Percentiles rank a stretch among this genome's conserved stretches.
Evolutionary conservation across 1,284 basidiomycete species (phyloP).

Genomic region (Baeospora myosura): DNA sequence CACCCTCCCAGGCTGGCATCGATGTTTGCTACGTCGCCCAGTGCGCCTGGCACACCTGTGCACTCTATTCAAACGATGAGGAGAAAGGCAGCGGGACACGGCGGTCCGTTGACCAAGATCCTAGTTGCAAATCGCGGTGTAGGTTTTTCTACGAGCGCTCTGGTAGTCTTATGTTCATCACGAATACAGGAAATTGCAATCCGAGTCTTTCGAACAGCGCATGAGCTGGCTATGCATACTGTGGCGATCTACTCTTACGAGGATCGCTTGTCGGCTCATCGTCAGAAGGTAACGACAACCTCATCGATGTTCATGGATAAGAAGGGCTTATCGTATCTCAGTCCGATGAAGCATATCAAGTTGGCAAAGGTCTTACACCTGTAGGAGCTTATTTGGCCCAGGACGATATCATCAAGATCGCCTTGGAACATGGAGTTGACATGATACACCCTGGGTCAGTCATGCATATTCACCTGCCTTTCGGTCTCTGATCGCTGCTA

Average conservation of each 20-base stretch:
- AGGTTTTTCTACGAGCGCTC: conserved; percentile 23
- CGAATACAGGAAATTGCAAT: conserved; percentile 82
- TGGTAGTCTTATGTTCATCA: conserved; percentile 43
- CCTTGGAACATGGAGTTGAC: conserved; percentile 74
- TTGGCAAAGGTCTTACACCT: conserved; percentile 91
- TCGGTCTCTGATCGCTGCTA: background rate
- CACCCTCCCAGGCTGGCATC: conserved; percentile 68
- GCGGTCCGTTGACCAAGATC: conserved; percentile 87
- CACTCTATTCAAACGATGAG: conserved; percentile 88
- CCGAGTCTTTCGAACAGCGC: conserved; percentile 86
- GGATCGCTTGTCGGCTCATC: conserved; percentile 74
- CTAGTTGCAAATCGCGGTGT: conserved; percentile 95
- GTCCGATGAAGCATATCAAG: conserved; percentile 97
- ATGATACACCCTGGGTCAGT: conserved; percentile 15
- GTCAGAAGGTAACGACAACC: conserved; percentile 94
- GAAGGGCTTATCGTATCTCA: conserved; percentile 25
- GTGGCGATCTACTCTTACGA: conserved; percentile 88
- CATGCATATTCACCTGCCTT: background rate
- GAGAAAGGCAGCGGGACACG: conserved; percentile 85
- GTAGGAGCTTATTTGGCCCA: conserved; percentile 96
- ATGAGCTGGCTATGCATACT: conserved; percentile 79
- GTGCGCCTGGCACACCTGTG: conserved; percentile 72
- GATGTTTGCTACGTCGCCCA: conserved; percentile 65
- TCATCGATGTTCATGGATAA: too few relatives aligned
- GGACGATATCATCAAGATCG: conserved; percentile 87